These are phyloP conservation scores for Aspergillus hancockii DNA, from an alignment of 495 filamentous ascomycete genomes.

Conservation along the genomic window DNA sequence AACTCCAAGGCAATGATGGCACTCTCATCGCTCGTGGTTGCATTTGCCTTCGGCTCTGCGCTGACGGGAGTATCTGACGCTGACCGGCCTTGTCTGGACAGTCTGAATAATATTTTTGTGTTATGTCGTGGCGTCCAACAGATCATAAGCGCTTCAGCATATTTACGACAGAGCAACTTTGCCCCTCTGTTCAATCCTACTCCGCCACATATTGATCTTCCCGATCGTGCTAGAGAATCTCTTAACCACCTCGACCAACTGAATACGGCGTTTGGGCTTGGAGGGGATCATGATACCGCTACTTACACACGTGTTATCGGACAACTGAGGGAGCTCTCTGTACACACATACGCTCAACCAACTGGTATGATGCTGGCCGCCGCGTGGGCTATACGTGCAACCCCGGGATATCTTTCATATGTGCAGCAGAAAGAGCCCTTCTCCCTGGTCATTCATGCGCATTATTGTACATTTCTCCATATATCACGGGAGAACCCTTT, in stretches of 20 bases:
- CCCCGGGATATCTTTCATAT: constrained; percentile 18
- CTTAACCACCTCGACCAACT: constrained; percentile 21
- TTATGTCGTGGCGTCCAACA: constrained; percentile 26
- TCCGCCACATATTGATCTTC: constrained; percentile 6
- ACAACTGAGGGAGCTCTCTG: constrained; percentile 13
- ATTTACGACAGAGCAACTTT: constrained; percentile 25
- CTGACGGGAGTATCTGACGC: constrained; percentile 13
- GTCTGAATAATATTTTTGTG: constrained; percentile 24
- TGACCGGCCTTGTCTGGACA: constrained; percentile 20
- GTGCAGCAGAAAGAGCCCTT: constrained; percentile 17
- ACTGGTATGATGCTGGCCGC: constrained; percentile 25
- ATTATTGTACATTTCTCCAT: constrained; percentile 28
- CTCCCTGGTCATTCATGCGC: constrained; percentile 27
- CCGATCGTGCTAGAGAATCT: constrained; percentile 9
- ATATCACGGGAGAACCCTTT: constrained; percentile 26
- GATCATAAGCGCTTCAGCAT: constrained; percentile 7
- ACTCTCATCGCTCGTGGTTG: constrained; percentile 24
- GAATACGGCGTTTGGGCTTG: constrained; percentile 9
- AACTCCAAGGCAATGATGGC: constrained; percentile 28
- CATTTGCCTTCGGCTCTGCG: constrained; percentile 27
- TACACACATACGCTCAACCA: constrained; percentile 21
- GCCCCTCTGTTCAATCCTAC: constrained; percentile 22
- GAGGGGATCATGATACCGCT: constrained; percentile 1
- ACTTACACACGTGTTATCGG: constrained; percentile 16
- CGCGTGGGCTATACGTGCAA: constrained; percentile 24